These are phyloP conservation scores for Leccinum angustisporum DNA, from an alignment of 1,284 basidiomycete species.

Conservation along the genomic window DNA sequence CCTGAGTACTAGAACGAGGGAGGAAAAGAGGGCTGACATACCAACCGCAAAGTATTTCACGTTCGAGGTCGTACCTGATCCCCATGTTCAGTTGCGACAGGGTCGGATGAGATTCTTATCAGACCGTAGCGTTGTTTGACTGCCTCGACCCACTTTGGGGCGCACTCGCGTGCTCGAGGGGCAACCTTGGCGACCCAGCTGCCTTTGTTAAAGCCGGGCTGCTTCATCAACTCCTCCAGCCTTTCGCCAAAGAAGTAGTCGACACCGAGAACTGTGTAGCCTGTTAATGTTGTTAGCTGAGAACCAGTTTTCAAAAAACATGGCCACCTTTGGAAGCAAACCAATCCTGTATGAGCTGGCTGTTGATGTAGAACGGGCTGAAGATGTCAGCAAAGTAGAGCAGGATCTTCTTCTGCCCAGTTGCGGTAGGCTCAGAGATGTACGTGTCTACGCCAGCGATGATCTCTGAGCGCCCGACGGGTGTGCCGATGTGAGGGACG, in stretches of 20 bases:
- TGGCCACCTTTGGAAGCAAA: slow-evolving; percentile 48
- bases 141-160: slow-evolving; percentile 51
- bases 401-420: slow-evolving; percentile 41
- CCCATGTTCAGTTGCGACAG: neutral
- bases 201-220: slow-evolving; percentile 40
- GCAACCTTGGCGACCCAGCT: slow-evolving; percentile 42
- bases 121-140: slow-evolving; percentile 46
- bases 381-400: slow-evolving; percentile 54
- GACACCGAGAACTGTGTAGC: slow-evolving; percentile 51
- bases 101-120: neutral
- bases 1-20: neutral
- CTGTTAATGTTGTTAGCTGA: slow-evolving; percentile 28
- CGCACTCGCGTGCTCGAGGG: slow-evolving; percentile 36
- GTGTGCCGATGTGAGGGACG: slow-evolving; percentile 48
- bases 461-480: slow-evolving; percentile 34
- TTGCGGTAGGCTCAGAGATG: slow-evolving; percentile 41
- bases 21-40: slow-evolving; percentile 10
- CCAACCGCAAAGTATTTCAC: slow-evolving; percentile 42
- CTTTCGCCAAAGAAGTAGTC: slow-evolving; percentile 61
- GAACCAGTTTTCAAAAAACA: neutral
- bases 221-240: slow-evolving; percentile 35
- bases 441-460: slow-evolving; percentile 54
- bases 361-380: slow-evolving; percentile 51
- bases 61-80: slow-evolving; percentile 20
- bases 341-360: slow-evolving; percentile 52